These are phyloP conservation scores for Dendryphion nanum DNA, from an alignment of 2,329 filamentous ascomycete genomes.

Conservation along the genomic window DNA sequence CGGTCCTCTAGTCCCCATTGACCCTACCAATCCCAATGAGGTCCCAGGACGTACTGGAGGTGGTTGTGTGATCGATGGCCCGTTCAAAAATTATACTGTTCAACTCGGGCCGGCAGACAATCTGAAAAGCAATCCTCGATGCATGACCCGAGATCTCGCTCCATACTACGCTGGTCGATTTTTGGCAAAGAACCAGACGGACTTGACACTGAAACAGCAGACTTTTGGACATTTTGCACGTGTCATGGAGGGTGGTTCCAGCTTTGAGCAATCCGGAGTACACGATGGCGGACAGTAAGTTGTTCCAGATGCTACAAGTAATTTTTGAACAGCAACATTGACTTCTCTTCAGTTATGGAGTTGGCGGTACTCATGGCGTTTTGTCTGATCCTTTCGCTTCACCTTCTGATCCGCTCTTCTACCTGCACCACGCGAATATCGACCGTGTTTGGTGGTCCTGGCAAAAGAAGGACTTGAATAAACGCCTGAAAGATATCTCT, in stretches of 20 bases:
- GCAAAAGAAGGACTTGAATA: conserved; percentile 41
- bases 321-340: no score
- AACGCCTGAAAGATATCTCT: conserved; percentile 34
- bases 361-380: conserved; percentile 6
- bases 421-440: conserved; percentile 45
- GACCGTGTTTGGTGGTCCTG: conserved; percentile 50
- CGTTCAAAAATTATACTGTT: conserved; percentile 38
- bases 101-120: neutral
- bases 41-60: conserved; percentile 51
- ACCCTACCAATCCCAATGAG: conserved; percentile 20
- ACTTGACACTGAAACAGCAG: conserved; percentile 5
- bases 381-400: conserved; percentile 39
- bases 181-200: conserved; percentile 2
- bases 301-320: neutral
- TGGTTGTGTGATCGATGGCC: conserved; percentile 51
- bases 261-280: conserved; percentile 5
- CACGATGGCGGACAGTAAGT: conserved; percentile 8
- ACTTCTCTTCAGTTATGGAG: conserved; percentile 8
- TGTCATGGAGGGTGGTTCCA: conserved; percentile 4
- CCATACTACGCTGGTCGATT: neutral
- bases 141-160: neutral
- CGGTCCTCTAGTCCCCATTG: neutral
- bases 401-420: conserved; percentile 46
- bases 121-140: neutral
- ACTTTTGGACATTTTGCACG: conserved; percentile 8